Conservation (phyloP, 192 early-diverging fungal genomes). For the Tieghemiomyces parasiticus region DNA sequence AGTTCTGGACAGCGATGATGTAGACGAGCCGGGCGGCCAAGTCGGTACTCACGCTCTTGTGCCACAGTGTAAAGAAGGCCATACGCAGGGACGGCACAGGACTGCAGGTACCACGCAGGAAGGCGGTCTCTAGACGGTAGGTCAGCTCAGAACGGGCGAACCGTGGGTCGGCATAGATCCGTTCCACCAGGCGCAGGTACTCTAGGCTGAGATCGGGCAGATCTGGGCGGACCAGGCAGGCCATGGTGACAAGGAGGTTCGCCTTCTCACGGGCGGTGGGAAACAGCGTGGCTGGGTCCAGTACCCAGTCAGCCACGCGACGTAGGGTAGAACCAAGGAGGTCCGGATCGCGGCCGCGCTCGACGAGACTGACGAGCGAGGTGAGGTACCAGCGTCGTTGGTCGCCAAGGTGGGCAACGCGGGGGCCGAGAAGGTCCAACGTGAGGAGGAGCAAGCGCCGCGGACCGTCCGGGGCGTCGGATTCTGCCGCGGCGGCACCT, state of each 20-base stretch:
- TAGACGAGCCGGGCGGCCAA: conserved; percentile 74
- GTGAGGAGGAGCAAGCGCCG: conserved; percentile 37
- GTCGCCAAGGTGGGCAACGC: conserved; percentile 65
- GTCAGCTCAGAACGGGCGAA: conserved; percentile 87
- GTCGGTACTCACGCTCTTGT: conserved; percentile 53
- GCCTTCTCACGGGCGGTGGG: conserved; percentile 97
- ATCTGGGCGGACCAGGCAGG: conserved; percentile 59
- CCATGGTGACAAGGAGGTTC: conserved; percentile 81
- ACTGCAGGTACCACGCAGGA: conserved; percentile 76
- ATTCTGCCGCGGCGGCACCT: background rate
- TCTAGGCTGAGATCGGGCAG: conserved; percentile 58
- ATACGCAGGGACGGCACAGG: conserved; percentile 65
- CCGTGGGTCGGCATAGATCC: conserved; percentile 69
- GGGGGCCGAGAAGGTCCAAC: conserved; percentile 32
- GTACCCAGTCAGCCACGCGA: conserved; percentile 79
- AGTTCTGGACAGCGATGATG: conserved; percentile 82
- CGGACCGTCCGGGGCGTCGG: conserved; percentile 23
- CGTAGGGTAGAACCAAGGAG: conserved; percentile 61
- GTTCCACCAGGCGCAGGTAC: conserved; percentile 80
- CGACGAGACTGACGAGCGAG: conserved; percentile 66
- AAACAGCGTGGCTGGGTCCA: conserved; percentile 66
- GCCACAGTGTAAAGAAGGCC: conserved; percentile 67
- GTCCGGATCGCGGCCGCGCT: conserved; percentile 59
- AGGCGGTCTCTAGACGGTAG: conserved; percentile 84
- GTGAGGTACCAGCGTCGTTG: conserved; percentile 74